phyloP scores from a whole-genome alignment of 1,284 basidiomycete species.

The Leccinum fuscescens region DNA sequence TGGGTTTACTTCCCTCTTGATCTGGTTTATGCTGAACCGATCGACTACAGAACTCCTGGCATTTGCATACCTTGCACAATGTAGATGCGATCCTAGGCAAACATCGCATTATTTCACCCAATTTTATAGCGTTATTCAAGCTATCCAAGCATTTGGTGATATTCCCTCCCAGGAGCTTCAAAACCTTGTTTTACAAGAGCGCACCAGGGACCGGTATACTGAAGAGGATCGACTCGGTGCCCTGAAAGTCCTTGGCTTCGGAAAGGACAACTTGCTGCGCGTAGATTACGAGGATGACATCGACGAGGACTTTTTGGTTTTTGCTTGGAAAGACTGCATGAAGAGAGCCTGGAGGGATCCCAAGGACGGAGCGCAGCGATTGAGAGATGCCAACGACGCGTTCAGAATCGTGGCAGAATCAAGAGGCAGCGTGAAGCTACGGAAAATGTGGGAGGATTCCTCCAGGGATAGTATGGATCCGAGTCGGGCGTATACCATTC shows the following conservation, averaged over 20 bases:
- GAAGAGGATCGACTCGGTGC: constrained; percentile 50
- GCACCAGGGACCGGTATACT: constrained; percentile 63
- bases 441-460: constrained; percentile 51
- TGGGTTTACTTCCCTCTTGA: constrained; percentile 29
- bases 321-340: constrained; percentile 64
- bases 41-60: constrained; percentile 54
- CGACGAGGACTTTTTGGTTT: constrained; percentile 63
- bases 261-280: constrained; percentile 52
- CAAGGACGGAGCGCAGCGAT: constrained; percentile 41
- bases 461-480: constrained; percentile 64
- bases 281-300: constrained; percentile 68
- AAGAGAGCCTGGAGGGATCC: constrained; percentile 61
- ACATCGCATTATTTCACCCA: constrained; percentile 63
- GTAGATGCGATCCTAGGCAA: constrained; percentile 66
- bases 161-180: constrained; percentile 47
- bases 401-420: constrained; percentile 64
- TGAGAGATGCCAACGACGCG: constrained; percentile 58
- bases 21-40: constrained; percentile 4
- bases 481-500: constrained; percentile 67
- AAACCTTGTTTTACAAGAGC: constrained; percentile 56
- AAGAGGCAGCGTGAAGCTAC: constrained; percentile 49
- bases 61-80: constrained; percentile 77
- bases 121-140: constrained; percentile 49
- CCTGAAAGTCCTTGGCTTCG: constrained; percentile 60
- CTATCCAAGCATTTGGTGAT: constrained; percentile 46